Conservation (phyloP, 1,284 basidiomycete genomes). For the Coniferiporia weirii region DNA sequence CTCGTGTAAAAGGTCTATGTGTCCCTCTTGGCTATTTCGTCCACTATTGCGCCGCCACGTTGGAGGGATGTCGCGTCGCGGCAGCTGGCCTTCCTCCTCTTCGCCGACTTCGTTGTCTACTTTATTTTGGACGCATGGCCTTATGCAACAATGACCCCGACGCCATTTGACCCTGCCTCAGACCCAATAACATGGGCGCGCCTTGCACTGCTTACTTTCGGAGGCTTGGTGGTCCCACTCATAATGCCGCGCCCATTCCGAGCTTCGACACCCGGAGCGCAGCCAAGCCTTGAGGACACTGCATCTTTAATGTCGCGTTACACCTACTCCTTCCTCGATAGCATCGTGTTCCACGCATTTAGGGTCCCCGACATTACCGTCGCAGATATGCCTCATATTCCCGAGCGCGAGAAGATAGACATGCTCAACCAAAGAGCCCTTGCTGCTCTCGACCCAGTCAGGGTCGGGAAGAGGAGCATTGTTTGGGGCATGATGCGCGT, state of each 20-base stretch:
- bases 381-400: slow-evolving; percentile 14
- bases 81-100: slow-evolving; percentile 31
- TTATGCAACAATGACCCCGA: slow-evolving; percentile 36
- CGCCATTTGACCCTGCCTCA: slow-evolving; percentile 36
- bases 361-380: slow-evolving; percentile 15
- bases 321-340: slow-evolving; percentile 10
- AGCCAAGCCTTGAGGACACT: slow-evolving; percentile 13
- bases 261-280: slow-evolving; percentile 35
- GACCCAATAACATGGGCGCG: slow-evolving; percentile 33
- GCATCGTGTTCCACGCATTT: slow-evolving; percentile 13
- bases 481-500: slow-evolving; percentile 10
- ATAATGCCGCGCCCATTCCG: slow-evolving; percentile 41
- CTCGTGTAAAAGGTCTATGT: slow-evolving; percentile 15
- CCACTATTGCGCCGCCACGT: slow-evolving; percentile 16
- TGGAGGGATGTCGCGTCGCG: slow-evolving; percentile 11
- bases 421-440: neutral
- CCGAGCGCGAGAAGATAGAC: neutral
- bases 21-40: slow-evolving; percentile 21
- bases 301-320: slow-evolving; percentile 10
- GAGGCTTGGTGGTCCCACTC: slow-evolving; percentile 40
- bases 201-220: slow-evolving; percentile 35
- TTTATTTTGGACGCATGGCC: slow-evolving; percentile 49
- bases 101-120: slow-evolving; percentile 39
- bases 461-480: slow-evolving; percentile 14
- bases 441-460: slow-evolving; percentile 4